Evolutionary conservation across 768 basidiomycete genomes (phyloP).

Genomic region (Lactarius tabidus): DNA sequence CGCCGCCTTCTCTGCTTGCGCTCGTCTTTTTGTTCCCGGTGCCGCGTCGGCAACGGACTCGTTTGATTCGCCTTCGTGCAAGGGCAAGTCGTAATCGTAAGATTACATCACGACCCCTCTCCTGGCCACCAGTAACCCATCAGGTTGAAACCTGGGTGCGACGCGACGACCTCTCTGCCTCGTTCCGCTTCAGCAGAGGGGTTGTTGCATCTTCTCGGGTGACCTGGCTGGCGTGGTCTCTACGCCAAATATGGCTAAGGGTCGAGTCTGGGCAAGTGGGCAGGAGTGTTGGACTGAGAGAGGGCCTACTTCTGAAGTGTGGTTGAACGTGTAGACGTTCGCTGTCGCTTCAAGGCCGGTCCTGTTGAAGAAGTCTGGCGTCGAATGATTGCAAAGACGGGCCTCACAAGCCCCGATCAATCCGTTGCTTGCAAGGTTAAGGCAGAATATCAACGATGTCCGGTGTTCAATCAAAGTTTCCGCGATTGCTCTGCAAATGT

Average conservation of each 20-base stretch:
- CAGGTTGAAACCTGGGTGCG: conserved; percentile 13
- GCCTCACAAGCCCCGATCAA: conserved; percentile 11
- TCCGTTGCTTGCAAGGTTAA: conserved; percentile 18
- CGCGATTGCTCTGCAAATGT: conserved; percentile 23
- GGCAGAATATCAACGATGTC: conserved; percentile 22
- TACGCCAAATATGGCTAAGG: conserved; percentile 15
- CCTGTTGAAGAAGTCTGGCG: conserved; percentile 26
- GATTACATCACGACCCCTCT: conserved; percentile 11
- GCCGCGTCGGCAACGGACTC: conserved; percentile 24
- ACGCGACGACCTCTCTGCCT: conserved; percentile 22
- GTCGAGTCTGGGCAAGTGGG: conserved; percentile 18
- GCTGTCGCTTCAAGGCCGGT: conserved; percentile 23
- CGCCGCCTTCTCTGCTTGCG: conserved; percentile 38
- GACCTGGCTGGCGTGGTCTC: conserved; percentile 6
- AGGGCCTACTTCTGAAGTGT: conserved; percentile 22
- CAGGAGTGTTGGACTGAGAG: conserved; percentile 23
- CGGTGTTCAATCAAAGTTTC: conserved; percentile 17
- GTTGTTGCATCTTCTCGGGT: neutral
- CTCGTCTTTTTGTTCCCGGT: conserved; percentile 29
- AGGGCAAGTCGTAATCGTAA: conserved; percentile 18
- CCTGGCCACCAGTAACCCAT: conserved; percentile 8
- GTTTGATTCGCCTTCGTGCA: conserved; percentile 23
- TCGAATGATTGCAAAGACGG: conserved; percentile 16
- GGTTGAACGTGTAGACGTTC: conserved; percentile 23
- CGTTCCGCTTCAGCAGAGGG: conserved; percentile 7